Percentiles rank a stretch among this genome's conserved stretches.
Conservation (phyloP, 768 basidiomycete genomes). For the Lactarius pseudohatsudake region DNA sequence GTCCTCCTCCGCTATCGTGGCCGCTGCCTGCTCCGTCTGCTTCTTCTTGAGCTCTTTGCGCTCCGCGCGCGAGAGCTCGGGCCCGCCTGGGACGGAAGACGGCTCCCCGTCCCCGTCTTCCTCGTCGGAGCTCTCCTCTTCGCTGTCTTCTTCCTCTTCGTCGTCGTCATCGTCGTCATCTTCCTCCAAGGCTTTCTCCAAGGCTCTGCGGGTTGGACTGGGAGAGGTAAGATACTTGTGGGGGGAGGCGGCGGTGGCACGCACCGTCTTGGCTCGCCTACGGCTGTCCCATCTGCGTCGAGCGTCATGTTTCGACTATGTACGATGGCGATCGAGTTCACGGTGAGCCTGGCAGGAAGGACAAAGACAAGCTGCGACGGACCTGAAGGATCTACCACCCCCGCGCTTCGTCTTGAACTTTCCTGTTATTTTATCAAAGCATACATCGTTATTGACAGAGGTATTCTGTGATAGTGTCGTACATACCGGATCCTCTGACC, state of each 20-base stretch:
- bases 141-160: constrained; percentile 41
- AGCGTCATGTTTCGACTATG: constrained; percentile 29
- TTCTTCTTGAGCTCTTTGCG: constrained; percentile 84
- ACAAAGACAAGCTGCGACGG: neutral
- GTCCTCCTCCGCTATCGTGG: constrained; percentile 45
- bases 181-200: constrained; percentile 40
- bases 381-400: constrained; percentile 45
- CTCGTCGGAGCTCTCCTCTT: constrained; percentile 38
- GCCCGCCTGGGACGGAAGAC: constrained; percentile 36
- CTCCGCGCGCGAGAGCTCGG: constrained; percentile 69
- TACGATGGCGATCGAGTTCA: constrained; percentile 22
- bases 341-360: constrained; percentile 18
- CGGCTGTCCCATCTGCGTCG: constrained; percentile 35
- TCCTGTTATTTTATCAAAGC: constrained; percentile 28
- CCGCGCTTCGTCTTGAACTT: constrained; percentile 46
- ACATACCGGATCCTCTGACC: constrained; percentile 14
- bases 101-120: constrained; percentile 35
- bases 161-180: neutral
- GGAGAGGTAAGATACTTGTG: neutral
- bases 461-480: constrained; percentile 5
- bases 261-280: constrained; percentile 30
- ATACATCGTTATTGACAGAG: neutral
- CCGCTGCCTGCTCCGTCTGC: constrained; percentile 47
- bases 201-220: constrained; percentile 15
- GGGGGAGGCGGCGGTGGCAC: neutral